Evolutionary conservation across 352 stramenopile species (phyloP), one percentile per base, ranked within the genome.

Genomic region (Globisporangium nunn): DNA sequence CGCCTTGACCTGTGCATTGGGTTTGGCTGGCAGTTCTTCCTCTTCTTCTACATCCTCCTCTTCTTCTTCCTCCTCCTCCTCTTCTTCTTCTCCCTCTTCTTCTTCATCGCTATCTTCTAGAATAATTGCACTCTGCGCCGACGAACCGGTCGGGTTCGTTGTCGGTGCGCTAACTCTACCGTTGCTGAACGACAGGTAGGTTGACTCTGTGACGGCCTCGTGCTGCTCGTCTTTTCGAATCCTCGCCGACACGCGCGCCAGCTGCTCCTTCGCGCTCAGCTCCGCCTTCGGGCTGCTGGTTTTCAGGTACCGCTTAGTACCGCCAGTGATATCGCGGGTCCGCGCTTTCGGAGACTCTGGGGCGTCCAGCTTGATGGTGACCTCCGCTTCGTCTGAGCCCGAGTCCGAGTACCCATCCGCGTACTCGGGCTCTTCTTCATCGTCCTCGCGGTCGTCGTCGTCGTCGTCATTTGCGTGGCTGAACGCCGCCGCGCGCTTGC

Each of bases 41-140:
- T 70, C 68, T 2, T 75, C 71, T 29, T 73, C 67, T 1, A 71
- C 53, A 4, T 66, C 50, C 4, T 61, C 62, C 6, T 69, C 62
- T 6, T 62, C 52, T 0, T 69, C 58, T 2, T 66, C 63, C 6
- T 68, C 61, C 4, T 64, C 60, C 1, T 61, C 61, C 6, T 67
- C 63, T 1, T 56, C 15, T 17, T 57, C 40, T 39, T 67, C 56
- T 40, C 68, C 47, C 23, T 63, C 56, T 28, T 61, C 29, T 11
- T 68, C 54, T 47, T 74, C 67, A 37, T 75, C 78, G 14, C 72
- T 86, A 31, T 80, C 74, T 54, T 81, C 74, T 46, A 88, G 50
- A 0, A 83, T 64, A 18, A 88, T 87, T 1, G 75, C 78, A 45
- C 72, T 81, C 5, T 50, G 61, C 6, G 68, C 56, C 17, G 74